Base-by-base conservation (phyloP, 371 early-diverging fungal species). In the Synchytrium microbalum region DNA sequence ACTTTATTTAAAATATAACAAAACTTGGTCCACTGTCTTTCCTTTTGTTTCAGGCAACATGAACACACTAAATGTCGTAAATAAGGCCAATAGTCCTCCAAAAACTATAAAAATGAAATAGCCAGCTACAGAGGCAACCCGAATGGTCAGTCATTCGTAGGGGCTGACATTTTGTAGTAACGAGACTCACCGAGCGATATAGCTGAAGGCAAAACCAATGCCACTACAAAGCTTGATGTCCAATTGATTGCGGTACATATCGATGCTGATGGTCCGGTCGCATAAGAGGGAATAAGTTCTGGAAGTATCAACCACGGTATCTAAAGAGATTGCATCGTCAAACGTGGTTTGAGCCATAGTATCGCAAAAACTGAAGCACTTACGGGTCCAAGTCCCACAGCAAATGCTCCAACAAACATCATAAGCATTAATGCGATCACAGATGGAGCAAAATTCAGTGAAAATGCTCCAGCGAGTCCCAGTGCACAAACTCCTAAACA, bases 381-480 rank as follows among this genome's bases (percentile, higher is more conserved):
- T 56, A 62, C 13, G 16, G 32, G 62, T 23, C 63, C 0, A 8
- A 28, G 29, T 24, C 56, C 56, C 5, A 56, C 29, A 5, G 26
- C 56, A 56, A 51, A 26, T 32, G 32, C n/a, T 31, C 25, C 0
- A 19, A 0, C 27, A 53, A 46, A 24, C 64, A 51, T 53, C 64
- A 92, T 85, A 16, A 86, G 84, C 32, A 93, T 91, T 1, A 93
- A 70, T 25, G 92, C 97, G 24, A 93, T 69, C 32, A 89, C 89
- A 72, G 88, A 96, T 46, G 81, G 80, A 29, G 85, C 84, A 19
- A 90, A 85, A 75, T 90, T 93, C 52, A 89, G 65, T 74, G 88
- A 83, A 67, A 90, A 76, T 67, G 84, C 79, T 29, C 84, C 85
- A 16, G 89, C 86, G 27, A 89, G 56, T 24, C 13, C 56, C 5